phyloP scores from a whole-genome alignment of 257 asterid species.

The Gentiana dahurica region DNA sequence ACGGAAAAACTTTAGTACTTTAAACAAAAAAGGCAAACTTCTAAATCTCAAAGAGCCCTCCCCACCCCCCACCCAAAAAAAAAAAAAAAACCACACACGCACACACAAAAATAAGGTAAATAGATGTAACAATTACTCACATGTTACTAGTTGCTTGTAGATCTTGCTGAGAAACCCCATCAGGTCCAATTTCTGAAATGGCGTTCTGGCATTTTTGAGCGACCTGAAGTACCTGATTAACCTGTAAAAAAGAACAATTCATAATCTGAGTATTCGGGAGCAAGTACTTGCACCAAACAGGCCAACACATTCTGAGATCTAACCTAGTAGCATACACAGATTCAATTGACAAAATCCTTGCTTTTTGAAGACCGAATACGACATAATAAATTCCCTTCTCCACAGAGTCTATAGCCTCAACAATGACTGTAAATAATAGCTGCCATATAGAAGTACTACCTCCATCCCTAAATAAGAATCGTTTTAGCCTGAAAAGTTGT shows the following conservation, averaged over 20 bases:
- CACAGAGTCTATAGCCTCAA: too few relatives aligned
- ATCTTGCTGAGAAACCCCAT: constrained; percentile 77
- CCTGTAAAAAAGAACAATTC: constrained; percentile 39
- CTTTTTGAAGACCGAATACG: too few relatives aligned
- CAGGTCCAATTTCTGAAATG: constrained; percentile 79
- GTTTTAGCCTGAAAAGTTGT: too few relatives aligned
- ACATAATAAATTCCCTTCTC: too few relatives aligned
- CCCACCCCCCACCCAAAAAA: neutral
- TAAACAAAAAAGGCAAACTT: neutral
- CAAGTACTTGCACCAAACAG: neutral
- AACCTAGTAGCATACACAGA: too few relatives aligned
- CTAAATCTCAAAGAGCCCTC: neutral
- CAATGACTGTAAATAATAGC: too few relatives aligned
- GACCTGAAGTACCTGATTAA: constrained; percentile 81
- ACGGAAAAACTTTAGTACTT: too few relatives aligned
- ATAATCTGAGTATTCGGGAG: neutral
- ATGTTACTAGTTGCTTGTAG: constrained; percentile 79
- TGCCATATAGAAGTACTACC: too few relatives aligned
- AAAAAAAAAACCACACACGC: neutral
- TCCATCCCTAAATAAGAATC: too few relatives aligned
- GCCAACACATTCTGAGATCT: neutral
- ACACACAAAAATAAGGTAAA: neutral
- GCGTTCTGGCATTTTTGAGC: constrained; percentile 96
- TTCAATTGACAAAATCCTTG: too few relatives aligned
- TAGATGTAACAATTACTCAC: constrained; percentile 33